Conservation (phyloP, 441 rosid genomes). For the Omphalea diandra region DNA sequence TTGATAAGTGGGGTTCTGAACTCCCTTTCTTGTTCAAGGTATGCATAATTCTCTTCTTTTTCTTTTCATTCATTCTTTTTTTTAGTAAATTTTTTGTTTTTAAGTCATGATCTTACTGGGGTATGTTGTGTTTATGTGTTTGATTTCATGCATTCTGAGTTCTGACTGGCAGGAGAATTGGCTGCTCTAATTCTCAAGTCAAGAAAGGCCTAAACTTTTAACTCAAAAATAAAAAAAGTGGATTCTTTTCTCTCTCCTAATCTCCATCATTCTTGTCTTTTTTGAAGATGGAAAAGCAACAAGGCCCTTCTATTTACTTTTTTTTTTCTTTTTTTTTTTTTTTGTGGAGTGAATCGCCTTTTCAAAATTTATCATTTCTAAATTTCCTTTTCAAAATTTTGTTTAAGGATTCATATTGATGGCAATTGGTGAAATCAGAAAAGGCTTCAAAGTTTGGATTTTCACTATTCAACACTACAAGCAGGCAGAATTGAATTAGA, state of each 20-base stretch:
- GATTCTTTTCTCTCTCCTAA: too few relatives aligned
- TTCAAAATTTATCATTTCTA: not conserved
- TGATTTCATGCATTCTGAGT: too few relatives aligned
- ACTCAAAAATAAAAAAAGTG: too few relatives aligned
- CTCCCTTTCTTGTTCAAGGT: constrained; percentile 90
- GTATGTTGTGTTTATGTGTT: too few relatives aligned
- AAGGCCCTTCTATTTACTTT: not conserved
- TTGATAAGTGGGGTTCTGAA: constrained; percentile 69
- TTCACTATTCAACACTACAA: too few relatives aligned
- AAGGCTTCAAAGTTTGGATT: too few relatives aligned
- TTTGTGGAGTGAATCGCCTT: too few relatives aligned
- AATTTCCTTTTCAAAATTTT: not conserved
- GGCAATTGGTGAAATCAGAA: not conserved
- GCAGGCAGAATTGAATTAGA: too few relatives aligned
- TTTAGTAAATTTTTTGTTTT: not conserved
- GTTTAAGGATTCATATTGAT: not conserved
- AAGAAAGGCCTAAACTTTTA: too few relatives aligned
- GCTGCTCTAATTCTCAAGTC: not conserved
- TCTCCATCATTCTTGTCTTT: too few relatives aligned
- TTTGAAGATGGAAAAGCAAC: too few relatives aligned
- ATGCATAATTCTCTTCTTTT: constrained; percentile 1
- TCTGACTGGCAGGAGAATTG: not conserved
- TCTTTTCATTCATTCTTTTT: not conserved
- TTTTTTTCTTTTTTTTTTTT: not conserved
- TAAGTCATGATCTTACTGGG: not conserved